Evolutionary conservation across 345 rosid genomes (phyloP), one percentile per base, ranked within the genome.

Genomic region (Sapria himalayana): DNA sequence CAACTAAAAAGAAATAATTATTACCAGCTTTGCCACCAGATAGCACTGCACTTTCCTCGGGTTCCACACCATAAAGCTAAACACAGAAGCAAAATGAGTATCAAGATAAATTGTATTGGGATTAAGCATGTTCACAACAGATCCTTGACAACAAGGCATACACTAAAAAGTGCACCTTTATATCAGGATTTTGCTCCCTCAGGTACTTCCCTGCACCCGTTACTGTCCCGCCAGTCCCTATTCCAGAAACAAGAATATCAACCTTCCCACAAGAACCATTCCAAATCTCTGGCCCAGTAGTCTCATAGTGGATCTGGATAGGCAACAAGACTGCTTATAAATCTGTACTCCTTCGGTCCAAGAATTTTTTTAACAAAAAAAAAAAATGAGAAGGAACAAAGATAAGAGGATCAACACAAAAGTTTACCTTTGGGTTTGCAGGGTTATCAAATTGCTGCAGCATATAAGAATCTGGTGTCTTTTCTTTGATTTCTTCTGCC

Each of bases 241-340:
- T 81, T 21, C 96, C 96, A 4, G 96, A 78, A 43, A 85, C 77
- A 59, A 81, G 57, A 27, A 84, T 86, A 57, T 81, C 86, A 29
- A 85, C 47, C 64, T 73, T 85, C 39, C 86, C 93, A 39, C 49
- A 78, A 2, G 96, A 49, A 33, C 76, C 86, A 64, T 65, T 69
- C 96, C 96, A 81, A 52, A 85, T 54, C 70, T 81, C 93, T 39
- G 92, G 96, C 57, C 96, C 93, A 4, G 96, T 85, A 37, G 92
- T 75, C 62, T 85, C 86, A 39, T 75, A 81, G 49, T 85, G 96
- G 9, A 85, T 57, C 96, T 77, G 43, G 50, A 60, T 7, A 2
- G 15, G 49, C 22, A 56, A 24, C 3, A 6, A 20, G 9, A 21
- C 3, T 9, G n/a, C n/a, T n/a, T 12, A 45, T 39, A 3, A 31